Percentiles rank a stretch among this genome's conserved stretches.
phyloP scores from a whole-genome alignment of 108 stramenopile species.

The Cyclostephanos tholiformis region DNA sequence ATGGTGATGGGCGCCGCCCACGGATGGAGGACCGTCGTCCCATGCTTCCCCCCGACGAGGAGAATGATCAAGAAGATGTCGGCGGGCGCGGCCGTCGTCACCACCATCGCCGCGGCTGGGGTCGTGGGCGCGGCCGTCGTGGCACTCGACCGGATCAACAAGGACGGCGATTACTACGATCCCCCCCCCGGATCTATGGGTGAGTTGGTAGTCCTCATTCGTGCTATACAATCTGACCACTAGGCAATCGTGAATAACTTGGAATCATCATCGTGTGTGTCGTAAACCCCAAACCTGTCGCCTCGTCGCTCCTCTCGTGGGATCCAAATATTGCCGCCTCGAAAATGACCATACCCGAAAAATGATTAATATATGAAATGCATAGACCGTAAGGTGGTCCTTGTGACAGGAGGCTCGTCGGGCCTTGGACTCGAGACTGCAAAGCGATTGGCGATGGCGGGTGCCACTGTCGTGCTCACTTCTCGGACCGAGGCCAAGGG shows the following conservation, averaged over 20 bases:
- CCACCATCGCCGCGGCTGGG: background rate
- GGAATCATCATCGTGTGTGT: background rate
- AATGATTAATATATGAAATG: background rate
- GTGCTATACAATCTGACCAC: background rate
- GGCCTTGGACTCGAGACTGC: conserved; percentile 80
- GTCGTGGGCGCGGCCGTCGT: background rate
- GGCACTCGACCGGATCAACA: background rate
- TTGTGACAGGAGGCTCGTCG: conserved; percentile 74
- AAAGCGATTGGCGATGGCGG: conserved; percentile 60
- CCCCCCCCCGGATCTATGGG: background rate
- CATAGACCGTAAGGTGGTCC: conserved; percentile 52
- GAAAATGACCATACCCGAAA: no score
- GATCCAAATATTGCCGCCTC: no score
- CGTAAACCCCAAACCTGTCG: no score
- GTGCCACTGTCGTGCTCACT: conserved; percentile 75
- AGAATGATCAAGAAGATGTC: background rate
- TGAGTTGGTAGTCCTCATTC: background rate
- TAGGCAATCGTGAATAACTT: no score
- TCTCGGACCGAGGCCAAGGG: conserved; percentile 53
- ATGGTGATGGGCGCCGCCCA: background rate
- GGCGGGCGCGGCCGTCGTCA: background rate
- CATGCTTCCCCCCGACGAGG: background rate
- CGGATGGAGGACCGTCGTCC: background rate
- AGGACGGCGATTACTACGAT: background rate
- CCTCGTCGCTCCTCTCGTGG: no score